Evolutionary conservation across 768 basidiomycete species (phyloP).

Genomic region (Mycena kentingensis): DNA sequence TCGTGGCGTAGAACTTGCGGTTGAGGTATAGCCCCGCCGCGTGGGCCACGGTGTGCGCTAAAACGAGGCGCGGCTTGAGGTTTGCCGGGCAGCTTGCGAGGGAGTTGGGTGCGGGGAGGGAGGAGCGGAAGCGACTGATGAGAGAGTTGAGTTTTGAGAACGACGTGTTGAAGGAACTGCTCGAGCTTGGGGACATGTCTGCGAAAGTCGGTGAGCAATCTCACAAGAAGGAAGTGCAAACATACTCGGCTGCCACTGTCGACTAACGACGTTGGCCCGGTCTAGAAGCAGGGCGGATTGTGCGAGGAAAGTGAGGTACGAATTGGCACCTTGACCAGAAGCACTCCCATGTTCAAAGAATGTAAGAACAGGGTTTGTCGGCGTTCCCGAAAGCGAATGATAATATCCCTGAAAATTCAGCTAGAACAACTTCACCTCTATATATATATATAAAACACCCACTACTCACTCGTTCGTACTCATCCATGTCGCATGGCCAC

Average conservation of each 20-base stretch:
- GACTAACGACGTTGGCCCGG: slow-evolving; percentile 23
- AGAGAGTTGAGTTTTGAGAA: slow-evolving; percentile 30
- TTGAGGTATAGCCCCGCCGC: slow-evolving; percentile 12
- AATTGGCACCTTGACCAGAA: background rate
- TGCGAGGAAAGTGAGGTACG: slow-evolving; percentile 1
- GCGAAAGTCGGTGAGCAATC: background rate
- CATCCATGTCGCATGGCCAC: slow-evolving; percentile 38
- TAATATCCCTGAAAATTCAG: no score
- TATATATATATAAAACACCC: background rate
- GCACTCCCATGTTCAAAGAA: slow-evolving; percentile 1
- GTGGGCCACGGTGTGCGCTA: slow-evolving; percentile 10
- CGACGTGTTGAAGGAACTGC: slow-evolving; percentile 22
- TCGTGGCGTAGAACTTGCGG: slow-evolving; percentile 6
- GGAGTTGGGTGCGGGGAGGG: slow-evolving; percentile 5
- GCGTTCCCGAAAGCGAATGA: background rate
- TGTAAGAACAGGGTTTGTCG: slow-evolving; percentile 5
- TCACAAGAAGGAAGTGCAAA: background rate
- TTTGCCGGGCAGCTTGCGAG: background rate
- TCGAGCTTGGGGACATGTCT: slow-evolving; percentile 27
- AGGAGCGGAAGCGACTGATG: slow-evolving; percentile 22
- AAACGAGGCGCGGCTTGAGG: slow-evolving; percentile 1
- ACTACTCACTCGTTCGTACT: slow-evolving; percentile 19
- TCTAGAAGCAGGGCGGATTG: slow-evolving; percentile 25
- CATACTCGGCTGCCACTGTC: slow-evolving; percentile 26
- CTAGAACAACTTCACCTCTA: no score